Evolutionary conservation across 164 flowering plant genomes (phyloP).

Genomic region (Umbilicus rupestris): DNA sequence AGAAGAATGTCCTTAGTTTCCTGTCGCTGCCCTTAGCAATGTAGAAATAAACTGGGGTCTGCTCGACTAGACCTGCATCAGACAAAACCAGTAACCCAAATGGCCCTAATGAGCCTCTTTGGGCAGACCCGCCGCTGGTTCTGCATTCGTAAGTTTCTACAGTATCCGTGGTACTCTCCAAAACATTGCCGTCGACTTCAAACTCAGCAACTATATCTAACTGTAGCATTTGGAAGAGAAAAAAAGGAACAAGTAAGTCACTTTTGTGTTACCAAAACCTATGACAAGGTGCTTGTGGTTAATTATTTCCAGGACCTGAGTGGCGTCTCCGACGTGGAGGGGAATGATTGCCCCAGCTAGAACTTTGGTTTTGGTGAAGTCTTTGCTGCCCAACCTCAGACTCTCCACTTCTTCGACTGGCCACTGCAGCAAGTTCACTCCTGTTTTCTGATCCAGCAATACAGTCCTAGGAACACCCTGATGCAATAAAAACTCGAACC

Average conservation of each 20-base stretch:
- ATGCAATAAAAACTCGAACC: neutral
- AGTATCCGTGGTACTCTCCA: conserved; percentile 27
- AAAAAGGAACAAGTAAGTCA: too few relatives aligned
- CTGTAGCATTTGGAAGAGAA: conserved; percentile 32
- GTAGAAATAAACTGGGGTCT: conserved; percentile 76
- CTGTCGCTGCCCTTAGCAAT: conserved; percentile 46
- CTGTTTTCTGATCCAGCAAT: conserved; percentile 47
- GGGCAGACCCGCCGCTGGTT: conserved; percentile 45
- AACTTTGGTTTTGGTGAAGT: conserved; percentile 28
- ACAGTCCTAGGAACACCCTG: conserved; percentile 72
- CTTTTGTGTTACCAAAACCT: neutral
- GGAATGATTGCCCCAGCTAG: conserved; percentile 46
- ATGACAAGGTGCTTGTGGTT: neutral
- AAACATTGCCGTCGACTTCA: conserved; percentile 35
- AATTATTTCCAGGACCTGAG: conserved; percentile 28
- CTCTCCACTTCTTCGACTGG: conserved; percentile 73
- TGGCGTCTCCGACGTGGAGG: conserved; percentile 36
- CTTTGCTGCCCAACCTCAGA: conserved; percentile 32
- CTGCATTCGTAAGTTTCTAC: conserved; percentile 38
- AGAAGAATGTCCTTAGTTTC: conserved; percentile 51
- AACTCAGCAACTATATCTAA: conserved; percentile 68
- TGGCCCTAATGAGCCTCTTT: conserved; percentile 67
- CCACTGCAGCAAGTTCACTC: conserved; percentile 62
- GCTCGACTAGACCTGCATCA: conserved; percentile 41
- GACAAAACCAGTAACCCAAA: conserved; percentile 78